These are phyloP conservation scores for Tulasnella sp. DNA, from an alignment of 768 basidiomycete genomes.

Conservation along the genomic window DNA sequence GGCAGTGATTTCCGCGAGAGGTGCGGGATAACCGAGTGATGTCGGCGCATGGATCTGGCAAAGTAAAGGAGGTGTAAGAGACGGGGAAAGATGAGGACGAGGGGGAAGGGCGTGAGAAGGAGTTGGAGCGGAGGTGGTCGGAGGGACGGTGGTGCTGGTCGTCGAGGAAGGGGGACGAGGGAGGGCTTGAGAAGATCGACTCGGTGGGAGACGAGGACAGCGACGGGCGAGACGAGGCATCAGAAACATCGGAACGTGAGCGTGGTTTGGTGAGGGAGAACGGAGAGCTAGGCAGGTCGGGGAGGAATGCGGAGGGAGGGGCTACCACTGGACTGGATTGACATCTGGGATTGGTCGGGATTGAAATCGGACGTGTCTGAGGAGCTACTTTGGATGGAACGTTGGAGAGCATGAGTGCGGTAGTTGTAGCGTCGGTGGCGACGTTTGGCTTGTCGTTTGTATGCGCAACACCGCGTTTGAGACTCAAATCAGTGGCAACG, in stretches of 20 bases:
- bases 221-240: background rate
- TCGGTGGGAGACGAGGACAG: background rate
- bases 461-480: too few species aligned
- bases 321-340: too few species aligned
- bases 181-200: background rate
- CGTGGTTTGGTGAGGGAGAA: background rate
- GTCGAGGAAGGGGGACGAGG: background rate
- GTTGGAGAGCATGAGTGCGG: too few species aligned
- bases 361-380: too few species aligned
- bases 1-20: conserved; percentile 58
- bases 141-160: background rate
- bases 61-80: background rate
- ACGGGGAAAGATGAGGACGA: background rate
- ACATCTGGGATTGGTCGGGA: too few species aligned
- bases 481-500: too few species aligned
- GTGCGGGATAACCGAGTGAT: conserved; percentile 67
- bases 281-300: too few species aligned
- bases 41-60: conserved; percentile 49
- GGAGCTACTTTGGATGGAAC: too few species aligned
- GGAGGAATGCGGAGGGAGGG: too few species aligned
- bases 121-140: background rate
- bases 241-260: background rate
- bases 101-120: background rate
- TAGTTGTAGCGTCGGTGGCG: too few species aligned
- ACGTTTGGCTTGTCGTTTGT: too few species aligned